Evolutionary conservation across 768 basidiomycete species (phyloP), one percentile per base, ranked within the genome.

Genomic region (Pleurotus tuber-regium): DNA sequence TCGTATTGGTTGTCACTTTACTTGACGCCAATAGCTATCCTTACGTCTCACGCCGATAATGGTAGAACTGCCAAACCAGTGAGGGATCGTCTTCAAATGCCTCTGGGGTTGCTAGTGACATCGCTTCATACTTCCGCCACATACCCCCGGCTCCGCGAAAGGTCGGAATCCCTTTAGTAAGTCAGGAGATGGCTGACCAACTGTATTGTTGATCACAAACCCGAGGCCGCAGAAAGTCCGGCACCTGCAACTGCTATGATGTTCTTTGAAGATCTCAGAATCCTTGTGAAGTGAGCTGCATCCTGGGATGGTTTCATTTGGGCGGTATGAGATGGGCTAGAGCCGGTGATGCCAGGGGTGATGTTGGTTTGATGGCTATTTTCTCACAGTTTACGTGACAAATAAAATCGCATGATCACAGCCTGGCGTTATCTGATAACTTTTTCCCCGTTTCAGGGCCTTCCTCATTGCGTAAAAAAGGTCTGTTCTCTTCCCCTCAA

Each of bases 1-100:
- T n/a, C n/a, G n/a, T n/a, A n/a, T n/a, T n/a, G n/a, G n/a, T n/a
- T n/a, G n/a, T n/a, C n/a, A n/a, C n/a, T n/a, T n/a, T n/a, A n/a
- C n/a, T n/a, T n/a, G n/a, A n/a, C n/a, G n/a, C n/a, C n/a, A n/a
- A n/a, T n/a, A n/a, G n/a, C n/a, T n/a, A n/a, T n/a, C n/a, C n/a
- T n/a, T 28, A 80, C 80, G 59, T 69, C 64, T 76, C 73, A 49
- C 83, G 68, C n/a, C 83, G 68, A 51, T 80, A 78, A 55, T 85
- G 83, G 56, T 84, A 86, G 59, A 85, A 85, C 56, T 85, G 79
- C 83, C 82, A 84, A 2, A 79, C 75, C 2, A 72, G 64, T 12
- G 73, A 74, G 0, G 80, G 82, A 48, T 79, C 68, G 18, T 66
- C 55, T 1, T 54, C 40, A 62, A 84, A 86, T 1, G 73, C 78